A percentile compares a stretch with the other conserved stretches of the same genome.
These are phyloP conservation scores for Tetradesmus obliquus DNA, from an alignment of 139 green algal species.

Conservation along the genomic window DNA sequence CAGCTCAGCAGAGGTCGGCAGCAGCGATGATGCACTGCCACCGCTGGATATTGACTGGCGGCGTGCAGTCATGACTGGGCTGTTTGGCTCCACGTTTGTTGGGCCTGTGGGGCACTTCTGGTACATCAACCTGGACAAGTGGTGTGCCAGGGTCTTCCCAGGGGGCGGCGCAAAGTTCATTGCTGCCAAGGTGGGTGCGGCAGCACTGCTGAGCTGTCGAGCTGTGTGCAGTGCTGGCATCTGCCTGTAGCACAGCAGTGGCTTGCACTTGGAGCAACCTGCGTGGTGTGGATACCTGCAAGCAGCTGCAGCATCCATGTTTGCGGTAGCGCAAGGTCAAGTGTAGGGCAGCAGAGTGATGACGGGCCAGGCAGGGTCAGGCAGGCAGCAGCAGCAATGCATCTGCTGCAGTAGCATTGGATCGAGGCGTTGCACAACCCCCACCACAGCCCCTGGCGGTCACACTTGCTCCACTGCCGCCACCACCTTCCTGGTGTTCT, in stretches of 20 bases:
- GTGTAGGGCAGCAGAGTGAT: too few species aligned
- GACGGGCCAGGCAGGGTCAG: too few species aligned
- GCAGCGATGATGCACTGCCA: background rate
- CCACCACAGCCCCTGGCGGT: too few species aligned
- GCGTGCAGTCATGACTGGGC: slow-evolving; percentile 48
- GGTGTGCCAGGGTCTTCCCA: background rate
- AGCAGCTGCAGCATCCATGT: too few species aligned
- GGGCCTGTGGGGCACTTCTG: slow-evolving; percentile 60
- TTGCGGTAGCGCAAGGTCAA: too few species aligned
- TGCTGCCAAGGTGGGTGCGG: slow-evolving; percentile 16
- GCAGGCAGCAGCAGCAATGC: too few species aligned
- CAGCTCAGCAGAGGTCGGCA: background rate
- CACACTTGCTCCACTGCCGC: too few species aligned
- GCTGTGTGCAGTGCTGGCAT: background rate
- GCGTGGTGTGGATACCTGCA: too few species aligned
- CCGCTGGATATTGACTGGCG: slow-evolving; percentile 38
- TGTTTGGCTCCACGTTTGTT: slow-evolving; percentile 57
- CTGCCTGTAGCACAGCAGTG: background rate
- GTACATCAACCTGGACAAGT: slow-evolving; percentile 56
- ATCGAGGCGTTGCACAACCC: too few species aligned
- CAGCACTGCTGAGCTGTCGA: background rate
- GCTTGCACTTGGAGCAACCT: background rate
- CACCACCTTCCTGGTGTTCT: too few species aligned
- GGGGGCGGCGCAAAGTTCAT: slow-evolving; percentile 23
- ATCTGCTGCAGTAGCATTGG: too few species aligned